phyloP scores from a whole-genome alignment of 192 early-diverging fungal genomes.

The Oehlia diaphana region DNA sequence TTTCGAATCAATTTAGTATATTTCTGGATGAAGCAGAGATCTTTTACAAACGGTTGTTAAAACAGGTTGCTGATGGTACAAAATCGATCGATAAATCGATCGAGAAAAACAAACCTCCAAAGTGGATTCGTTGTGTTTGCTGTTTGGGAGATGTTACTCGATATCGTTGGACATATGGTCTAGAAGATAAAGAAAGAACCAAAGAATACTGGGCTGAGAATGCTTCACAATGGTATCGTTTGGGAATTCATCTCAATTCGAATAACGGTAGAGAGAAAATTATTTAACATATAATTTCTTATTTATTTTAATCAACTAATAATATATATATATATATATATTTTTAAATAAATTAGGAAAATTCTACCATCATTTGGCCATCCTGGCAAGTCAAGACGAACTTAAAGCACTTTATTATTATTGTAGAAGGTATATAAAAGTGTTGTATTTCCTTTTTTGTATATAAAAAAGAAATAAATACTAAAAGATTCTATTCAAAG shows the following conservation, averaged over 20 bases:
- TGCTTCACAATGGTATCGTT: slow-evolving; percentile 37
- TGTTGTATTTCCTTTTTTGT: neutral
- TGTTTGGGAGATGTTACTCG: slow-evolving; percentile 53
- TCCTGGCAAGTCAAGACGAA: slow-evolving; percentile 39
- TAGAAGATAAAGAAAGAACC: slow-evolving; percentile 33
- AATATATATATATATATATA: neutral
- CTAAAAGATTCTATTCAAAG: slow-evolving; percentile 35
- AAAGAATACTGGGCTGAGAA: slow-evolving; percentile 32
- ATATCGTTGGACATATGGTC: slow-evolving; percentile 49
- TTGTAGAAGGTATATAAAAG: slow-evolving; percentile 39
- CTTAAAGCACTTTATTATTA: slow-evolving; percentile 37
- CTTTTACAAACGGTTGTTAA: slow-evolving; percentile 47
- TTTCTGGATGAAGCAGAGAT: slow-evolving; percentile 48
- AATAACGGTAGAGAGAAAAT: slow-evolving; percentile 40
- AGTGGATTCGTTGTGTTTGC: slow-evolving; percentile 52
- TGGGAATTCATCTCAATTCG: slow-evolving; percentile 40
- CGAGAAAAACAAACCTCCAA: slow-evolving; percentile 30
- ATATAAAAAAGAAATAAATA: slow-evolving; percentile 4
- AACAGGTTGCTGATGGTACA: slow-evolving; percentile 33
- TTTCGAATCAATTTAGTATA: slow-evolving; percentile 38
- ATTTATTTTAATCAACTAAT: neutral
- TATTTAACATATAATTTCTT: neutral
- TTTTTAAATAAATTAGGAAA: slow-evolving; percentile 31
- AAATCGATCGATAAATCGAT: slow-evolving; percentile 13
- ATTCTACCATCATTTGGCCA: slow-evolving; percentile 53